Evolutionary conservation across 352 stramenopile species (phyloP), one percentile per base, ranked within the genome.

Genomic region (Phytophthora vignae): DNA sequence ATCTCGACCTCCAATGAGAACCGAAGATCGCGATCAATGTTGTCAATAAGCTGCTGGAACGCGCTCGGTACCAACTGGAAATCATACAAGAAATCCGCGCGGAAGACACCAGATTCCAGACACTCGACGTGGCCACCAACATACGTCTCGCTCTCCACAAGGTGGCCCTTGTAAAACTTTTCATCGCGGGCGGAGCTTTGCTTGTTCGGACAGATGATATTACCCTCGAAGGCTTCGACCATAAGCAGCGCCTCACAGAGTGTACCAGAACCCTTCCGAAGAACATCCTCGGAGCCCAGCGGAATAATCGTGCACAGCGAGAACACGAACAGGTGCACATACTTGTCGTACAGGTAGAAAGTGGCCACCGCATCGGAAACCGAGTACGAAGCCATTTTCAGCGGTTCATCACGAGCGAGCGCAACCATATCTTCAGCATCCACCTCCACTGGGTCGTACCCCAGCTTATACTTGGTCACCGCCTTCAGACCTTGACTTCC

Each of bases 331-430:
- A 99, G 77, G 74, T 99, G 97, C 31, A 99, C 98, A 71, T 99
- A 99, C 71, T 99, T 99, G 67, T 99, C 97, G 79, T 99, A 99
- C 15, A 99, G 80, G 78, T 99, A 99, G 77, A 99, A 99, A 0
- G 98, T 99, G 1, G 98, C 98, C 11, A 99, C 97, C n/a, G 98
- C 98, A 85, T 99, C 98, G 17, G 97, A 99, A n/a, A 99, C 98
- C 17, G 97, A 99, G 83, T 99, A 99, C 21, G 94, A 98, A 1
- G 98, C 98, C 98, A 99, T 99, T 66, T 99, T 94, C 21, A 96
- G 81, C 10, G 98, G 98, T 50, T 98, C 78, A 74, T 99, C 96
- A 46, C 90, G 87, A 4, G 98, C 98, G 62, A 98, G 92, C 2
- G 87, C 81, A 22, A 99, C 75, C 98, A 99, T 99, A 76, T 99